These are phyloP conservation scores for Aschersonia sp. DNA, from an alignment of 2,329 filamentous ascomycete genomes.

Conservation along the genomic window DNA sequence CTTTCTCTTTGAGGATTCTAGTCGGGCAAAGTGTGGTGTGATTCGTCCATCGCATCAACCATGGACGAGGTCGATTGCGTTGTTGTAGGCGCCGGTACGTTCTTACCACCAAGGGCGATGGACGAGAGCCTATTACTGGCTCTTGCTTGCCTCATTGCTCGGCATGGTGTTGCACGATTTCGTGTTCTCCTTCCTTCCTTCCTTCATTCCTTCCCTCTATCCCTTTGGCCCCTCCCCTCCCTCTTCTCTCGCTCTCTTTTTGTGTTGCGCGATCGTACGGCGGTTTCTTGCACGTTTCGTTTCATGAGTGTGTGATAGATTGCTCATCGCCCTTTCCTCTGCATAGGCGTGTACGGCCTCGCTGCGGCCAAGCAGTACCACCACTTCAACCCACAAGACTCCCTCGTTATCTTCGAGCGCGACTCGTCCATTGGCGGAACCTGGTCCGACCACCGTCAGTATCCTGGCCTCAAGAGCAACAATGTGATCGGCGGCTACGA, in stretches of 20 bases:
- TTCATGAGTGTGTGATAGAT: neutral
- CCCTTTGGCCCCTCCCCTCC: too few species aligned
- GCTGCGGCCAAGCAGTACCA: constrained; percentile 46
- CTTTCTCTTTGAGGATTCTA: neutral
- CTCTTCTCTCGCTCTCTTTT: too few species aligned
- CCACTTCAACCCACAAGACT: constrained; percentile 40
- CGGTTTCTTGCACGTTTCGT: neutral
- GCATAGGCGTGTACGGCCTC: constrained; percentile 34
- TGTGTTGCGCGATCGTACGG: neutral
- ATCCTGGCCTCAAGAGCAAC: constrained; percentile 53
- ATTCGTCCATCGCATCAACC: neutral
- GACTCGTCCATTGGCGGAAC: constrained; percentile 48
- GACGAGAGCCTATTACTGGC: neutral
- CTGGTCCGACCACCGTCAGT: constrained; percentile 53
- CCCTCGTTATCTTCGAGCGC: constrained; percentile 43
- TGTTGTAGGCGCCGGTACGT: constrained; percentile 39
- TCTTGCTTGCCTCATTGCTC: neutral
- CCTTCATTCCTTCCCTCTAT: neutral
- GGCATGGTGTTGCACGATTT: neutral
- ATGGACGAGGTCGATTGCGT: constrained; percentile 33
- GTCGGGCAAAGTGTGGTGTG: neutral
- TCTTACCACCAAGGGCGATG: neutral
- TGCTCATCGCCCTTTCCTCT: neutral
- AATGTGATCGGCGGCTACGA: constrained; percentile 50
- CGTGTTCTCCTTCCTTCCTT: neutral